Evolutionary conservation across 306 rosid genomes (phyloP), one percentile per base, ranked within the genome.

Genomic region (Urtica urens): DNA sequence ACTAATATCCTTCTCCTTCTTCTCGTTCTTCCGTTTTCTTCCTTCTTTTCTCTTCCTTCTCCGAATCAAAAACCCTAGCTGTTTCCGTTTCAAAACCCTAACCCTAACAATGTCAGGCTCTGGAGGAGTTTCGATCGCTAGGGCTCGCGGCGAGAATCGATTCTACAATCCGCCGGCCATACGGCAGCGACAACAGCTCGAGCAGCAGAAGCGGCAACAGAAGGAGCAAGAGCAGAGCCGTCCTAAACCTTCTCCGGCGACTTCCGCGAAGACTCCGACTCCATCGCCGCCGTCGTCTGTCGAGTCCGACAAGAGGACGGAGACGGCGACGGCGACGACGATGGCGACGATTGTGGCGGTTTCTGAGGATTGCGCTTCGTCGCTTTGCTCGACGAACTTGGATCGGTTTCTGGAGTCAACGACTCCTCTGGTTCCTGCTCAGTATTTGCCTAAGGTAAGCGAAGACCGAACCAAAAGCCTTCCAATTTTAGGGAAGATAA

Each of bases 121-220:
- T 60, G 84, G 81, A 20, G 93, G 83, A 39, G 78, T 72, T 54
- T 68, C 94, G 57, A 73, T 70, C 52, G 65, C 71, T 44, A 79
- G 78, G 64, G 58, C 28, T 58, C 92, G 94, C 12, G 84, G 94
- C 4, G 94, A 75, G 16, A 73, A 79, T 57, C 90, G 90, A 19
- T 87, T 82, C 61, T 82, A 82, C 55, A 76, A 80, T 35, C 96
- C 96, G 11, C 96, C 94, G 40, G 75, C 90, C 55, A 51, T 82
- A 46, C 80, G 96, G 10, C 85, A 81, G 21, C 72, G 76, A 14
- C 72, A 65, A 57, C 86, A 64, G 15, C 71, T 73, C 49, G 72
- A 61, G 42, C 70, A 49, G 3, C 70, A 53, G 20, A 70, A 62
- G 17, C 51, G 33, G 37, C 51, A 60, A 6, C 28, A 49, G 49